Evolutionary conservation across 257 asterid genomes (phyloP).

Genomic region (Solanum chilense): DNA sequence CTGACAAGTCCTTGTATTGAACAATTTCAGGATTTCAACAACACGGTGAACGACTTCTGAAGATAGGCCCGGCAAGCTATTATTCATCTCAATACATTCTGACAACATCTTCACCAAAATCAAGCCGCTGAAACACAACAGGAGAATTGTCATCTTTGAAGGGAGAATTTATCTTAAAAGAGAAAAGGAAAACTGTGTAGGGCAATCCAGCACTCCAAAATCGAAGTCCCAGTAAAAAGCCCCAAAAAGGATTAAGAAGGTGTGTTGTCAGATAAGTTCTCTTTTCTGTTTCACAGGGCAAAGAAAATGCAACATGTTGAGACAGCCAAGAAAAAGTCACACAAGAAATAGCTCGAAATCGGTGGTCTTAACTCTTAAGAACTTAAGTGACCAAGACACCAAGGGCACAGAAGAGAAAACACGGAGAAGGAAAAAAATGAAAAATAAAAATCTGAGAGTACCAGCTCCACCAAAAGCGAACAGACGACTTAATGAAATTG

Average conservation of each 20-base stretch:
- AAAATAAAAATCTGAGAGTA: background rate
- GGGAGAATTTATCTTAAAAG: background rate
- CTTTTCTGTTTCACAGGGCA: background rate
- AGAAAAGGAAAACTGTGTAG: background rate
- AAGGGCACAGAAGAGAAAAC: background rate
- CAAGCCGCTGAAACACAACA: slow-evolving; percentile 58
- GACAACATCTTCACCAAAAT: slow-evolving; percentile 94
- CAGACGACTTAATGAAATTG: background rate
- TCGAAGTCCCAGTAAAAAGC: background rate
- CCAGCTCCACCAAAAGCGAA: background rate
- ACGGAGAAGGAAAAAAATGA: background rate
- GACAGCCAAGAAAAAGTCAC: background rate
- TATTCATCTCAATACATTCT: slow-evolving; percentile 78
- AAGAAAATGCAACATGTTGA: background rate
- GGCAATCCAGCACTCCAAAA: background rate
- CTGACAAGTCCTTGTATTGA: slow-evolving; percentile 91
- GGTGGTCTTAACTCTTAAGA: background rate
- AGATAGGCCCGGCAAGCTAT: slow-evolving; percentile 63
- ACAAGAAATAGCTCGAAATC: background rate
- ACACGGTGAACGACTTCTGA: slow-evolving; percentile 92
- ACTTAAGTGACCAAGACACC: background rate
- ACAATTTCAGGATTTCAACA: slow-evolving; percentile 83
- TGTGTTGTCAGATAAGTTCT: background rate
- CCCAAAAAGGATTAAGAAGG: background rate
- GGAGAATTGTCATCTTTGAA: slow-evolving; percentile 1